These are phyloP conservation scores for Trichoderma sp. DNA, from an alignment of 2,329 filamentous ascomycete genomes.

Conservation along the genomic window DNA sequence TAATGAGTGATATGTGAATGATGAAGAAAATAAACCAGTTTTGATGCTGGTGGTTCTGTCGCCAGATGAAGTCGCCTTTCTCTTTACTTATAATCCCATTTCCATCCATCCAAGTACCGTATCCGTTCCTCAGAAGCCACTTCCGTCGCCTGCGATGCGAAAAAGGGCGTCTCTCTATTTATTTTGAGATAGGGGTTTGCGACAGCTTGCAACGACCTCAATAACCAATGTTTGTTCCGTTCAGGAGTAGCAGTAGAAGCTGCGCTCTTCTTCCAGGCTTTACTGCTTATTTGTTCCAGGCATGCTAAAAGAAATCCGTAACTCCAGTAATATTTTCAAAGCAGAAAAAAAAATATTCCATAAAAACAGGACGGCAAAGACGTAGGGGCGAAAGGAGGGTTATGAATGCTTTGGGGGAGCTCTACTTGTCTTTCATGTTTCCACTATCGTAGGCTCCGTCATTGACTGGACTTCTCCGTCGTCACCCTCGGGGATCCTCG, in stretches of 20 bases:
- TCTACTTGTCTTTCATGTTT: conserved; percentile 32
- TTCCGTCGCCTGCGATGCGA: conserved; percentile 6
- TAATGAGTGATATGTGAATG: conserved; percentile 11
- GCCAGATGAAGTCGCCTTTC: conserved; percentile 38
- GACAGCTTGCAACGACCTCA: background rate
- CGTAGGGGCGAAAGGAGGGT: background rate
- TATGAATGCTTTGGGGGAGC: background rate
- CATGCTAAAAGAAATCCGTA: conserved; percentile 30
- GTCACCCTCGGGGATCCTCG: conserved; percentile 62
- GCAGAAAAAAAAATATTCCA: background rate
- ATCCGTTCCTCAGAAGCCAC: background rate
- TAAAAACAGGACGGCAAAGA: conserved; percentile 21
- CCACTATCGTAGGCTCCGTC: conserved; percentile 38
- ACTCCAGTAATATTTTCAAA: conserved; percentile 26
- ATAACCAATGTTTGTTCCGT: background rate
- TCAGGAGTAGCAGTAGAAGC: background rate
- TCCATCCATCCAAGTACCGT: conserved; percentile 10
- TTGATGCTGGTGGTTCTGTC: conserved; percentile 42
- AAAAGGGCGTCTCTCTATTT: background rate
- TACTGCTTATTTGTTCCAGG: conserved; percentile 7
- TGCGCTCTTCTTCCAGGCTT: background rate
- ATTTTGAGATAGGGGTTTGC: background rate
- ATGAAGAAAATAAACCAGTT: conserved; percentile 19
- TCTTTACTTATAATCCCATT: conserved; percentile 28
- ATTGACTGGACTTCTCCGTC: conserved; percentile 52